phyloP scores from a whole-genome alignment of 2,329 filamentous ascomycete species.

The Lasiodiplodia hormozganensis region DNA sequence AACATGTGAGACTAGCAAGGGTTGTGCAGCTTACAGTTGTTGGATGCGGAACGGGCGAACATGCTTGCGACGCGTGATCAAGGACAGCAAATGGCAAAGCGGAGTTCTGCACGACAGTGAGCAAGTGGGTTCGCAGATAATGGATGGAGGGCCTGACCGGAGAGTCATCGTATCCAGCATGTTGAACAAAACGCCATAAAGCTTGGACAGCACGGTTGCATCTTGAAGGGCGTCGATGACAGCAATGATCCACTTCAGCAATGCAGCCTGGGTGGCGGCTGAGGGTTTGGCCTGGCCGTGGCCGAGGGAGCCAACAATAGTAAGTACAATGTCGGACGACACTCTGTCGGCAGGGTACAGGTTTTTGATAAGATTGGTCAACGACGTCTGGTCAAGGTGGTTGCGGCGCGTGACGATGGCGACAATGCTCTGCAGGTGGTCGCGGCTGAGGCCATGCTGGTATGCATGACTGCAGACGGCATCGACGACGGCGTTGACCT shows the following conservation, averaged over 20 bases:
- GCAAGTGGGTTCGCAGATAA: constrained; percentile 10
- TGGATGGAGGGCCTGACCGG: constrained; percentile 53
- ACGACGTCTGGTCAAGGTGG: constrained; percentile 77
- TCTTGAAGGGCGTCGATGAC: constrained; percentile 75
- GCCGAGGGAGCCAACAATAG: constrained; percentile 75
- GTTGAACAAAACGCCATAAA: constrained; percentile 81
- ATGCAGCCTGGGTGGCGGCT: constrained; percentile 70
- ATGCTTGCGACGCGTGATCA: constrained; percentile 81
- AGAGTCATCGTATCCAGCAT: constrained; percentile 81
- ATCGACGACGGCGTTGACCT: constrained; percentile 70
- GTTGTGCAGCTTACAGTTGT: constrained; percentile 56
- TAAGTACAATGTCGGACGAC: constrained; percentile 66
- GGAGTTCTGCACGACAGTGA: constrained; percentile 47
- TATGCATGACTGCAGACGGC: constrained; percentile 68
- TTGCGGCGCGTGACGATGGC: constrained; percentile 71
- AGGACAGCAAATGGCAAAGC: constrained; percentile 77
- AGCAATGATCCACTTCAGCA: constrained; percentile 81
- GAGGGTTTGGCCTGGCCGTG: constrained; percentile 79
- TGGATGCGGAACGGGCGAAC: constrained; percentile 86
- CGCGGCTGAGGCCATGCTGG: constrained; percentile 69
- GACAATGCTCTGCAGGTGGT: constrained; percentile 68
- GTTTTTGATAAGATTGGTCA: constrained; percentile 72
- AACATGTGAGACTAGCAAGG: not conserved
- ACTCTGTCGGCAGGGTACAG: constrained; percentile 76
- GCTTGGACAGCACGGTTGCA: constrained; percentile 66